These are phyloP conservation scores for Dunaliella sp. DNA, from an alignment of 139 green algal genomes.

Conservation along the genomic window DNA sequence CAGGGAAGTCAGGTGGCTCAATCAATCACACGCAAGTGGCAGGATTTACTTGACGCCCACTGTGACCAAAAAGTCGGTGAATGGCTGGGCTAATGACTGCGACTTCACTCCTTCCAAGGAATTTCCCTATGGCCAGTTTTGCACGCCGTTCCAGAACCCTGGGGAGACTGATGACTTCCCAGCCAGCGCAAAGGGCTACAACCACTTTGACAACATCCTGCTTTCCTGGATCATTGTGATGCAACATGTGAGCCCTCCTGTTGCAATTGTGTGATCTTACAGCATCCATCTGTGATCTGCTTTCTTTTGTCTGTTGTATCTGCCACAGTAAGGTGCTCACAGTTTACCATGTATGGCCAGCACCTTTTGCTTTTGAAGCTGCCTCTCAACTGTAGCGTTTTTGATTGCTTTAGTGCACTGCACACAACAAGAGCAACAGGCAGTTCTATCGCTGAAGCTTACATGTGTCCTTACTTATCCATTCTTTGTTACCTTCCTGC, in stretches of 20 bases:
- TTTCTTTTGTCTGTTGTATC: no score
- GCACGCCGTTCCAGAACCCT: not conserved
- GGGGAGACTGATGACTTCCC: not conserved
- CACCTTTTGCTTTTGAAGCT: no score
- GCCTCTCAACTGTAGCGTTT: no score
- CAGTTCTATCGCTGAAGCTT: no score
- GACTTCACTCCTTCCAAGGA: not conserved
- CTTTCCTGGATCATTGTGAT: constrained; percentile 65
- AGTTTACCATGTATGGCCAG: no score
- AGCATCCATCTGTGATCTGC: no score
- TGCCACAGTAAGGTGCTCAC: no score
- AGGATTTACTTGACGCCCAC: not conserved
- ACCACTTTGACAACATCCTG: constrained; percentile 69
- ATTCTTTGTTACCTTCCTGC: no score
- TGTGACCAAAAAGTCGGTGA: not conserved
- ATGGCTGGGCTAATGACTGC: not conserved
- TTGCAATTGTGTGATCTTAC: no score
- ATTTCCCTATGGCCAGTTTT: not conserved
- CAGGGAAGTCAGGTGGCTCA: not conserved
- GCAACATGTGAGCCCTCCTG: constrained; percentile 40
- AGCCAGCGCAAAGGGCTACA: not conserved
- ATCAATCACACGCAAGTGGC: not conserved
- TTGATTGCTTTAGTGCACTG: no score
- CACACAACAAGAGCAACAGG: no score
- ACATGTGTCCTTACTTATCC: no score